These are phyloP conservation scores for Austroboletus rostrupii DNA, from an alignment of 1,284 basidiomycete genomes.

Conservation along the genomic window DNA sequence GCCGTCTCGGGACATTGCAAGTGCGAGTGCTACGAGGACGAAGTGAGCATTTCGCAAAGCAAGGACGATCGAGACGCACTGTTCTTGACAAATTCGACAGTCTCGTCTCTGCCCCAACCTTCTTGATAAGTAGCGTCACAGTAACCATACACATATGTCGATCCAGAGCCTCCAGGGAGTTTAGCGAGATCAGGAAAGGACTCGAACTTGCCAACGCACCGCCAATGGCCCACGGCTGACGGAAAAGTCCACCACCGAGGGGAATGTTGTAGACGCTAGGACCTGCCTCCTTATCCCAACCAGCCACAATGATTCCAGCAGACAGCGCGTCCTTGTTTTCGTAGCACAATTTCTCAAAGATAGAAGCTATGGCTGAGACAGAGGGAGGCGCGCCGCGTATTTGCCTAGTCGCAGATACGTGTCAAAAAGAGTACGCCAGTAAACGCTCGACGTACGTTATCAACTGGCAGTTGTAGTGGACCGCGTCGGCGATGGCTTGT, in stretches of 20 bases:
- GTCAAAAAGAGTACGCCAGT: constrained; percentile 4
- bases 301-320: constrained; percentile 97
- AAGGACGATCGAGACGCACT: constrained; percentile 52
- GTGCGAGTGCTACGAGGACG: constrained; percentile 66
- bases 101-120: constrained; percentile 90
- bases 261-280: constrained; percentile 97
- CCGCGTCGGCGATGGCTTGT: constrained; percentile 92
- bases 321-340: constrained; percentile 87
- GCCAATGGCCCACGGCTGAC: constrained; percentile 95
- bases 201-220: constrained; percentile 45
- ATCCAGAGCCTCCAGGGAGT: constrained; percentile 76
- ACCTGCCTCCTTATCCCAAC: constrained; percentile 94
- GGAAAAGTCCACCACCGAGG: constrained; percentile 89
- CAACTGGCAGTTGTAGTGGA: constrained; percentile 85
- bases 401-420: constrained; percentile 48
- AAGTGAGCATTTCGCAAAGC: constrained; percentile 6
- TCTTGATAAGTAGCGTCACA: constrained; percentile 98
- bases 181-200: not conserved
- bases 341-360: constrained; percentile 92
- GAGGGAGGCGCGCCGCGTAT: constrained; percentile 65
- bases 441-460: constrained; percentile 49
- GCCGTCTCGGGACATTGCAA: constrained; percentile 98
- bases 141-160: constrained; percentile 98
- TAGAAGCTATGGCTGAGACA: constrained; percentile 77
- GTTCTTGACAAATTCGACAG: constrained; percentile 93